Conservation (phyloP, 495 filamentous ascomycete genomes). For the Aspergillus saccharolyticus region DNA sequence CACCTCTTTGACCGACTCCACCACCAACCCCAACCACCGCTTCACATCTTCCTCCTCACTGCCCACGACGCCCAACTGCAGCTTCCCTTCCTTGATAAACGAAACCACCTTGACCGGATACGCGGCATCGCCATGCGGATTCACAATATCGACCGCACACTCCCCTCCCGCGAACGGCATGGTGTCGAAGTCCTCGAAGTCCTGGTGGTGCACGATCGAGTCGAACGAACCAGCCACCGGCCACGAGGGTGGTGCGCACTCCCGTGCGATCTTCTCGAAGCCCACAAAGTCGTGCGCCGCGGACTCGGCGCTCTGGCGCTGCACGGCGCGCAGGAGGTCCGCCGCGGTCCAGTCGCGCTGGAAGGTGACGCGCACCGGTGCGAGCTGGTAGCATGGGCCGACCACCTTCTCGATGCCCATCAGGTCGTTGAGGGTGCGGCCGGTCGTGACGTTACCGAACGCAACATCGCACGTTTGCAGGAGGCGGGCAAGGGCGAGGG, state of each 20-base stretch:
- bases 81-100: slow-evolving; percentile 24
- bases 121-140: slow-evolving; percentile 35
- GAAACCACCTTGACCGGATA: slow-evolving; percentile 38
- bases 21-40: slow-evolving; percentile 23
- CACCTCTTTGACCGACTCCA: slow-evolving; percentile 25
- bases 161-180: slow-evolving; percentile 34
- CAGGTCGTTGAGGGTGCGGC: slow-evolving; percentile 42
- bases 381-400: slow-evolving; percentile 39
- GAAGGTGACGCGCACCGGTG: slow-evolving; percentile 32
- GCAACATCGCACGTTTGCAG: slow-evolving; percentile 46
- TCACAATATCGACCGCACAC: slow-evolving; percentile 34
- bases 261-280: slow-evolving; percentile 28
- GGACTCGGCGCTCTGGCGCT: slow-evolving; percentile 28
- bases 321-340: slow-evolving; percentile 32
- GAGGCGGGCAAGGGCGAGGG: slow-evolving; percentile 50
- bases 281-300: slow-evolving; percentile 29
- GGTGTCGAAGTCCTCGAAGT: slow-evolving; percentile 28
- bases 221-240: slow-evolving; percentile 15
- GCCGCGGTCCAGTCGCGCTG: slow-evolving; percentile 29
- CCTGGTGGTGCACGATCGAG: slow-evolving; percentile 35
- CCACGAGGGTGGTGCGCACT: slow-evolving; percentile 20
- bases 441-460: slow-evolving; percentile 57
- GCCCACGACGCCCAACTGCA: slow-evolving; percentile 36
- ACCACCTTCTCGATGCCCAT: slow-evolving; percentile 40
- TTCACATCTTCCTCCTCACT: slow-evolving; percentile 15